Conservation (phyloP, 2,329 filamentous ascomycete genomes). For the Lachnellula subtilissima region DNA sequence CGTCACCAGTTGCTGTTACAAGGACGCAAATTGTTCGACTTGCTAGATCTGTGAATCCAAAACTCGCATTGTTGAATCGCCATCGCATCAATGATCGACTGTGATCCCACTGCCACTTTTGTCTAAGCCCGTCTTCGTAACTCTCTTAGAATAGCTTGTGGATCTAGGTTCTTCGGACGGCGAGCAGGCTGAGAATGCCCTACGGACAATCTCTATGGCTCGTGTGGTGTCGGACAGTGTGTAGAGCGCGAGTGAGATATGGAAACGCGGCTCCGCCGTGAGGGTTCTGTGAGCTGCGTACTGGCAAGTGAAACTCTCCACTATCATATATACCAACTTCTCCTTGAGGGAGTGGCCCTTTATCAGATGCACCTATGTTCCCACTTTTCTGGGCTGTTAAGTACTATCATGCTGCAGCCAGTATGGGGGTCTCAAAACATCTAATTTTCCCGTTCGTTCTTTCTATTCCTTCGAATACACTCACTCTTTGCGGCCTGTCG, state of each 20-base stretch:
- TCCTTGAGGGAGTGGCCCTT: background rate
- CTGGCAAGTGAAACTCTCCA: slow-evolving; percentile 9
- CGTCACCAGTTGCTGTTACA: slow-evolving; percentile 17
- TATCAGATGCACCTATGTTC: background rate
- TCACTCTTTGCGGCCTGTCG: slow-evolving; percentile 17
- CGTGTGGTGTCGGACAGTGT: background rate
- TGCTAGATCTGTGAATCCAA: slow-evolving; percentile 5
- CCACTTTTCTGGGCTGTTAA: slow-evolving; percentile 6
- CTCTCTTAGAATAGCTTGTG: slow-evolving; percentile 1
- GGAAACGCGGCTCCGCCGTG: slow-evolving; percentile 13
- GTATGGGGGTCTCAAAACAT: slow-evolving; percentile 1
- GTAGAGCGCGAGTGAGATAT: background rate
- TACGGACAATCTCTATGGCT: background rate
- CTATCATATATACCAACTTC: background rate
- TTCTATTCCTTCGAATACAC: background rate
- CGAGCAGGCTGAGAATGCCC: background rate
- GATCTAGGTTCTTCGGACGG: slow-evolving; percentile 11
- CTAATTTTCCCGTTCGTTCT: slow-evolving; percentile 1
- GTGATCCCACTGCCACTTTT: background rate
- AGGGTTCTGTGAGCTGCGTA: background rate
- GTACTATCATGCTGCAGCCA: slow-evolving; percentile 1
- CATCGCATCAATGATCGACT: slow-evolving; percentile 2
- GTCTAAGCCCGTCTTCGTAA: too few relatives aligned
- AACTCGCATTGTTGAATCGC: slow-evolving; percentile 16
- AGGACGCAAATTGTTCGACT: slow-evolving; percentile 1